Evolutionary conservation across 2,329 filamentous ascomycete genomes (phyloP).

Genomic region (Dothistroma septosporum): DNA sequence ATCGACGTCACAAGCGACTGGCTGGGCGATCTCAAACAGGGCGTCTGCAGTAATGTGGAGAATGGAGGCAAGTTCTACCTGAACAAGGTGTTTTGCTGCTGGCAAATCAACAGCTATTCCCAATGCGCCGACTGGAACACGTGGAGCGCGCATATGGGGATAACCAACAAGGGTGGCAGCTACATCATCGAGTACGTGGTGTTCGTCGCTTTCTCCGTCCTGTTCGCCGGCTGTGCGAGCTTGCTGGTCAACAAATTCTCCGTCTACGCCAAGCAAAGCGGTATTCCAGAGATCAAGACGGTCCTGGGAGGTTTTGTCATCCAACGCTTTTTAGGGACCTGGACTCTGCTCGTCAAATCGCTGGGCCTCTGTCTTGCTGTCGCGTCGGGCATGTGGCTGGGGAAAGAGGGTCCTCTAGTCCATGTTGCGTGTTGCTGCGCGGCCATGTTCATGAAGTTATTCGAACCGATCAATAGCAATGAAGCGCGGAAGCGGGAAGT

Average conservation of each 20-base stretch:
- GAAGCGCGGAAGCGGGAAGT: slow-evolving; percentile 94
- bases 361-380: slow-evolving; percentile 86
- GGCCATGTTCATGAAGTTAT: slow-evolving; percentile 88
- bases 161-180: slow-evolving; percentile 61
- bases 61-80: slow-evolving; percentile 84
- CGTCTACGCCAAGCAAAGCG: slow-evolving; percentile 85
- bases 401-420: slow-evolving; percentile 91
- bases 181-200: slow-evolving; percentile 86
- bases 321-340: slow-evolving; percentile 74
- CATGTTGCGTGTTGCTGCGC: slow-evolving; percentile 97
- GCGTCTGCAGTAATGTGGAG: slow-evolving; percentile 72
- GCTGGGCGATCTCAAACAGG: slow-evolving; percentile 87
- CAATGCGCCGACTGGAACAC: slow-evolving; percentile 83
- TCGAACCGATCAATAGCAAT: slow-evolving; percentile 74
- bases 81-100: slow-evolving; percentile 87
- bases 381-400: slow-evolving; percentile 91
- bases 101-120: slow-evolving; percentile 74
- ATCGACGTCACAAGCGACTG: slow-evolving; percentile 92
- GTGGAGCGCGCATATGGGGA: slow-evolving; percentile 73
- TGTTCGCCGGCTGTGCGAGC: slow-evolving; percentile 74
- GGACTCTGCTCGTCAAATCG: slow-evolving; percentile 87
- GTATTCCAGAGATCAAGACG: slow-evolving; percentile 97
- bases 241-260: slow-evolving; percentile 79
- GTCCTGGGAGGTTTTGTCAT: slow-evolving; percentile 93
- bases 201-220: slow-evolving; percentile 80